Conservation (phyloP, 306 rosid species). For the Cucumis cinereus region DNA sequence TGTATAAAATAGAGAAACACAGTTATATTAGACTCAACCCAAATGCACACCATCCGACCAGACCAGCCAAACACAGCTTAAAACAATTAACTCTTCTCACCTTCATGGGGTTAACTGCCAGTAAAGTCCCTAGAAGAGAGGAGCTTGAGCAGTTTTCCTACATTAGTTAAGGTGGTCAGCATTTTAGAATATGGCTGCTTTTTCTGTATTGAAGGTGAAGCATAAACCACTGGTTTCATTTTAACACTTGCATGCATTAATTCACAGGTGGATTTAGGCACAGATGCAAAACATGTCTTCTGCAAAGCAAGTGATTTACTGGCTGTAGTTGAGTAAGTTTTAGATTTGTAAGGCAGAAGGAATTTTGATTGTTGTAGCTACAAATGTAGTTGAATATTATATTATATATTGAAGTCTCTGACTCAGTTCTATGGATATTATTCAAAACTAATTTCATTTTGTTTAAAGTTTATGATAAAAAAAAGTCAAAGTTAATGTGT, state of each 20-base stretch:
- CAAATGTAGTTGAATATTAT: background rate
- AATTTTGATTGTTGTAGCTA: background rate
- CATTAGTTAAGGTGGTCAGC: no score
- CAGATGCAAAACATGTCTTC: constrained; percentile 67
- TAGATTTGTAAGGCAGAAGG: background rate
- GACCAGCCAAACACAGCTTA: background rate
- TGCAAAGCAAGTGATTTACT: constrained; percentile 68
- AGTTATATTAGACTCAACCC: background rate
- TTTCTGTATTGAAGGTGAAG: background rate
- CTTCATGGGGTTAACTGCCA: background rate
- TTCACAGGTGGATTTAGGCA: constrained; percentile 88
- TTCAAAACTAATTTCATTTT: background rate
- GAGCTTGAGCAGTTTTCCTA: background rate
- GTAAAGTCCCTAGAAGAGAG: background rate
- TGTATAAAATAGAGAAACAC: background rate
- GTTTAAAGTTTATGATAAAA: no score
- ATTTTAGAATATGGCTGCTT: background rate
- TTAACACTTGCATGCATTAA: background rate
- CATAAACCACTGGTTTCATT: background rate
- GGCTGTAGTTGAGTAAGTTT: constrained; percentile 62
- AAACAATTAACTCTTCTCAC: background rate
- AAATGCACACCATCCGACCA: background rate
- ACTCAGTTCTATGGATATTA: background rate
- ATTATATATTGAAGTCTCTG: background rate
- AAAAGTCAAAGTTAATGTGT: no score